Percentiles rank a stretch among this genome's conserved stretches.
These are phyloP conservation scores for Pittosporum tobira DNA, from an alignment of 129 eudicot genomes.

Conservation along the genomic window DNA sequence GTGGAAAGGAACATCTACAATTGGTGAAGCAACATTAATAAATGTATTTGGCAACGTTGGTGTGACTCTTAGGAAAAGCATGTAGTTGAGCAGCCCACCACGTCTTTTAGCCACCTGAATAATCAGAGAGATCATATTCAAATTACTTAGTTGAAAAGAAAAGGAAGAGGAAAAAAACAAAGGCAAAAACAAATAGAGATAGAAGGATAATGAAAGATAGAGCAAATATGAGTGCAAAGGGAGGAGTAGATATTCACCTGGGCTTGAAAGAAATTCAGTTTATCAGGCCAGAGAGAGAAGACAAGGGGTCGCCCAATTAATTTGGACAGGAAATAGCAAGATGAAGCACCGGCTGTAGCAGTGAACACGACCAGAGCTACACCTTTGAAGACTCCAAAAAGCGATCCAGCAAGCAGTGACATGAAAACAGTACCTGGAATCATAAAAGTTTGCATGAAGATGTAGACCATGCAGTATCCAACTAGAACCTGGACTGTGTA, in stretches of 20 bases:
- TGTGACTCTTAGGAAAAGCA: conserved; percentile 66
- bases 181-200: no score
- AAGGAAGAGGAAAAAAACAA: no score
- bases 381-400: conserved; percentile 78
- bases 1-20: conserved; percentile 64
- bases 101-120: conserved; percentile 67
- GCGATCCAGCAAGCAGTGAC: conserved; percentile 89
- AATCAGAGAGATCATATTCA: conserved; percentile 7
- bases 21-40: conserved; percentile 67
- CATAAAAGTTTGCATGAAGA: conserved; percentile 98
- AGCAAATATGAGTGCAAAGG: background rate
- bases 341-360: conserved; percentile 93
- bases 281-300: conserved; percentile 82
- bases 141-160: background rate
- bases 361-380: conserved; percentile 75
- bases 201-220: no score
- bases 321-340: conserved; percentile 82
- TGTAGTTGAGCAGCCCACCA: conserved; percentile 51
- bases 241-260: conserved; percentile 42
- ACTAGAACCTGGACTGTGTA: conserved; percentile 77
- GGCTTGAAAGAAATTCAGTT: conserved; percentile 67
- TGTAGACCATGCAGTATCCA: conserved; percentile 79
- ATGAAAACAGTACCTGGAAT: conserved; percentile 93
- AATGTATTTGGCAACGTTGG: conserved; percentile 75
- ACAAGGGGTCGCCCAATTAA: conserved; percentile 78